These are phyloP conservation scores for Aphanomyces astaci DNA, from an alignment of 352 stramenopile genomes.

Conservation along the genomic window DNA sequence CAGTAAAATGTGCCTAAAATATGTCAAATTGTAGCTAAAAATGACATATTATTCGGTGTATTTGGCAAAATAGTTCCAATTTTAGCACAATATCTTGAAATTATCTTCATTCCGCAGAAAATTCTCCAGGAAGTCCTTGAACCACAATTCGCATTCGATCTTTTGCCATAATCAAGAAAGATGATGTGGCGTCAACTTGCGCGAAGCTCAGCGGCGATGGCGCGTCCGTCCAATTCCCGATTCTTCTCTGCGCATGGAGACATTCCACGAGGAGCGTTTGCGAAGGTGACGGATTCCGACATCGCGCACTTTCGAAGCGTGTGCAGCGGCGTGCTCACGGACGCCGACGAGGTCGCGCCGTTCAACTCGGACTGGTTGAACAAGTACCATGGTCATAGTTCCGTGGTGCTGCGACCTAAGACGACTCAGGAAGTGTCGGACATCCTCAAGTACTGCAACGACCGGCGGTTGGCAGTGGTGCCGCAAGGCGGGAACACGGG, in stretches of 20 bases:
- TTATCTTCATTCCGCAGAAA: no score
- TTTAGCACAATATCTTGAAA: not conserved
- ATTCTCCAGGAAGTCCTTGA: no score
- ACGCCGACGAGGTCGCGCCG: constrained; percentile 52
- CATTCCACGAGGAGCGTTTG: constrained; percentile 26
- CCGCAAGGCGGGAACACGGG: constrained; percentile 96
- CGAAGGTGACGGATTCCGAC: constrained; percentile 54
- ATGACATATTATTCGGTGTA: no score
- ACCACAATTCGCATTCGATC: no score
- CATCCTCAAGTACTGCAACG: constrained; percentile 91
- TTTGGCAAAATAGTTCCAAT: not conserved
- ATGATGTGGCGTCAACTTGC: constrained; percentile 29
- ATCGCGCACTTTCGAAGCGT: constrained; percentile 56
- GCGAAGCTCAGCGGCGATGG: constrained; percentile 19
- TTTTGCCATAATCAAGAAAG: not conserved
- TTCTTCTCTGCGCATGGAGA: constrained; percentile 2
- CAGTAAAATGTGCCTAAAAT: not conserved
- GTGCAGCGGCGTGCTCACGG: constrained; percentile 56
- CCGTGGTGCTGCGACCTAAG: constrained; percentile 80
- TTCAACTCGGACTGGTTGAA: constrained; percentile 81
- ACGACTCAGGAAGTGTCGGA: constrained; percentile 80
- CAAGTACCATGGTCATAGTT: constrained; percentile 63
- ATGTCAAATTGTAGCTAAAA: not conserved
- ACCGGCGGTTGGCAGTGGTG: constrained; percentile 83
- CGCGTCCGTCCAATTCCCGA: not conserved